Evolutionary conservation across 495 filamentous ascomycete genomes (phyloP).

Genomic region (Penicillium flavigenum): DNA sequence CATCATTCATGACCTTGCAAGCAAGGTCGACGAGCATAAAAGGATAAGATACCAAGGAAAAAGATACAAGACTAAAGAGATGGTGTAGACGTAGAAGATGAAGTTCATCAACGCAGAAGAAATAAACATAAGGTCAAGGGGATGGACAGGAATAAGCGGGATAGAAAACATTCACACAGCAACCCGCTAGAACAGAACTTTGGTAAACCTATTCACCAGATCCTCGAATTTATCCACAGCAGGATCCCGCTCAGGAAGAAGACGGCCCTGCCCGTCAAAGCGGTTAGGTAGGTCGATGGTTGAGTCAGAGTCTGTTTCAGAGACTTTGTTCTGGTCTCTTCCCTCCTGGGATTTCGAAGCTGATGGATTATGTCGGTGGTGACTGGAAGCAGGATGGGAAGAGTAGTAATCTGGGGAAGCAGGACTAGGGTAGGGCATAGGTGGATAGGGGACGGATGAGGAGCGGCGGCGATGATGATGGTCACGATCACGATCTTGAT

Average conservation of each 20-base stretch:
- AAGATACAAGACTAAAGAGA: neutral
- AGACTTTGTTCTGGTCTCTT: conserved; percentile 9
- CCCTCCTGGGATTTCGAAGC: conserved; percentile 2
- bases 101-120: neutral
- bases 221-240: conserved; percentile 39
- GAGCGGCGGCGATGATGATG: conserved; percentile 31
- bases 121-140: neutral
- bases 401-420: neutral
- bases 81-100: neutral
- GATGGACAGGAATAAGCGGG: neutral
- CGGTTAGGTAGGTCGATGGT: conserved; percentile 61
- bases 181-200: conserved; percentile 25
- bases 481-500: neutral
- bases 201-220: conserved; percentile 35
- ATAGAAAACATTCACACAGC: neutral
- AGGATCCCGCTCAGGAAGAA: conserved; percentile 40
- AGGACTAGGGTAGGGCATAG: conserved; percentile 9
- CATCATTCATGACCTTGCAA: conserved; percentile 8
- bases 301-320: conserved; percentile 36
- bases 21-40: neutral
- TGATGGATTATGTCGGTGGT: conserved; percentile 9
- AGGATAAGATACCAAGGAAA: conserved; percentile 6
- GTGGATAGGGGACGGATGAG: conserved; percentile 26
- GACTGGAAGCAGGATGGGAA: conserved; percentile 9
- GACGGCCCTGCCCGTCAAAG: conserved; percentile 62